Base-by-base conservation (phyloP, 495 filamentous ascomycete genomes). In the Lasiosphaeria ovina region DNA sequence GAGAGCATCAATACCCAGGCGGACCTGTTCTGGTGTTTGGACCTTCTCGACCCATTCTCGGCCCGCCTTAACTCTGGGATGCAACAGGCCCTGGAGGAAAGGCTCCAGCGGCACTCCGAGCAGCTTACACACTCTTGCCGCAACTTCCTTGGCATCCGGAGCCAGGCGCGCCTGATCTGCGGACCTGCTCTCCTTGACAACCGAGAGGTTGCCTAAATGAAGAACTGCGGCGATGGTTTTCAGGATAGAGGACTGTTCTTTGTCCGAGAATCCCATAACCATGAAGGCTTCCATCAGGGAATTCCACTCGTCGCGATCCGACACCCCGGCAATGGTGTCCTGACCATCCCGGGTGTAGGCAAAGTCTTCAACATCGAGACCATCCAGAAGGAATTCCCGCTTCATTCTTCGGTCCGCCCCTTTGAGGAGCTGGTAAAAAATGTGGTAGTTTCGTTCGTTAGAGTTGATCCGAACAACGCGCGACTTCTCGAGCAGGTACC, bases 1-100 rank as follows among this genome's bases (percentile, higher is more conserved):
- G 5, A 99, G 79, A 17, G 95, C 93, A 74, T 98, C 93, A 35
- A 99, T 84, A 7, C 89, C 83, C 24, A 96, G 83, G 36, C 89
- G 88, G 31, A 96, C 95, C 73, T 99, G 95, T 63, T 99, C 95
- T 3, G 94, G 93, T 1, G 93, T 97, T 70, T 98, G 92, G 11
- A 93, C 93, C 69, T 97, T 97, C 67, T 97, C 92, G 6, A 99
- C 95, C 93, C 92, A 97, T 76, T 99, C 95, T 40, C 91, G 85
- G 32, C 95, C 95, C 47, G 95, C 95, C 70, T 94, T 96, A 6
- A 99, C 95, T 55, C 82, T 88, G 6, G 95, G 95, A 67, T 97
- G 94, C 11, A 99, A 80, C 12, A 99, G 74, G 0, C 92, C 92
- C 64, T 91, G 90, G 7, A 94, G 77, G 66, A 99, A 99, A 0